Conservation (phyloP, 78 protist genomes). For the Monocercomonoides exilis region DNA sequence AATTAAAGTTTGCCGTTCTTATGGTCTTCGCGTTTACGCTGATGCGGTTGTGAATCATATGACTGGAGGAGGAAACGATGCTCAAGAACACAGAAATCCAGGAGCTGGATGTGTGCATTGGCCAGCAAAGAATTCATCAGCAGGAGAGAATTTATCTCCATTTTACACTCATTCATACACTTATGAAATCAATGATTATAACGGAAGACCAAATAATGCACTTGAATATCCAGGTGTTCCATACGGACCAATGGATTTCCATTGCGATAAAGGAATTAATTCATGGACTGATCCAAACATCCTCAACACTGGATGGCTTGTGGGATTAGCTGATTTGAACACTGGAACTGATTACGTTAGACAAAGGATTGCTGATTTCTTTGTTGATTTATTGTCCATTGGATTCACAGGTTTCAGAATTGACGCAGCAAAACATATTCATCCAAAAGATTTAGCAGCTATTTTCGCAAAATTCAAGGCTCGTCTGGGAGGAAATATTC, state of each 20-base stretch:
- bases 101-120: slow-evolving; percentile 35
- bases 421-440: slow-evolving; percentile 57
- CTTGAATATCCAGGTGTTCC: slow-evolving; percentile 55
- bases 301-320: slow-evolving; percentile 60
- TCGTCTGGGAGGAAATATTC: not conserved
- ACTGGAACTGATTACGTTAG: slow-evolving; percentile 52
- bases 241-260: slow-evolving; percentile 50
- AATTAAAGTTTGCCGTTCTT: slow-evolving; percentile 34
- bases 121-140: slow-evolving; percentile 36
- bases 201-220: slow-evolving; percentile 31
- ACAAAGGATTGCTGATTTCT: slow-evolving; percentile 44
- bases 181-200: not conserved
- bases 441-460: not conserved
- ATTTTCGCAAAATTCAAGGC: not conserved
- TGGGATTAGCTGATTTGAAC: slow-evolving; percentile 52
- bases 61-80: slow-evolving; percentile 62
- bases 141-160: slow-evolving; percentile 9
- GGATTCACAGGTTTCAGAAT: slow-evolving; percentile 58
- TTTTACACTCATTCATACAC: too few relatives aligned
- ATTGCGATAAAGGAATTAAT: slow-evolving; percentile 50
- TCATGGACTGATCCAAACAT: slow-evolving; percentile 55
- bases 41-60: slow-evolving; percentile 70
- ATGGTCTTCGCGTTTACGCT: slow-evolving; percentile 46
- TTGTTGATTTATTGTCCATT: slow-evolving; percentile 30
- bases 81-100: slow-evolving; percentile 17